Percentiles rank a stretch among this genome's conserved stretches.
Conservation (phyloP, 352 stramenopile genomes). For the Globisporangium orthogonon region DNA sequence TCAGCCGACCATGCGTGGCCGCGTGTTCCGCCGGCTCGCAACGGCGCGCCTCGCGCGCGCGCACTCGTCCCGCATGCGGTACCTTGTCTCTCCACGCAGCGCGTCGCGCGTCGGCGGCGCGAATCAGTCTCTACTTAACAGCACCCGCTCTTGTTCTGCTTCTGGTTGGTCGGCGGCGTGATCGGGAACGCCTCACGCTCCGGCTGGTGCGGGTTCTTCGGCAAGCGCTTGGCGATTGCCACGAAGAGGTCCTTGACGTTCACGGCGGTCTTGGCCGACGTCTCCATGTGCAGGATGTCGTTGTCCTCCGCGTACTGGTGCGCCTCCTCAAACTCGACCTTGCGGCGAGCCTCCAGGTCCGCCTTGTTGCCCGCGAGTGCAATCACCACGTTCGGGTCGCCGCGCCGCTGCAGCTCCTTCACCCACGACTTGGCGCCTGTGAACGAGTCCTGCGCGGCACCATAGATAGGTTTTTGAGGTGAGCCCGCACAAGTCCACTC, state of each 20-base stretch:
- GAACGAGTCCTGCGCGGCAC: conserved; percentile 86
- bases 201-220: conserved; percentile 77
- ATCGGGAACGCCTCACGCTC: conserved; percentile 84
- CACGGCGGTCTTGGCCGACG: conserved; percentile 98
- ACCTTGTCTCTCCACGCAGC: no score
- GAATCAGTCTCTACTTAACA: conserved; percentile 39
- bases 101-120: no score
- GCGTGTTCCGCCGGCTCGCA: background rate
- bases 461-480: background rate
- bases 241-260: conserved; percentile 99
- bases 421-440: conserved; percentile 99
- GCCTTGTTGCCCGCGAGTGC: conserved; percentile 98
- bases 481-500: background rate
- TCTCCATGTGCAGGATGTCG: conserved; percentile 99
- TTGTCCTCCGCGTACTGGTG: conserved; percentile 98
- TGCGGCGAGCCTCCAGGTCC: conserved; percentile 95
- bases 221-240: conserved; percentile 90
- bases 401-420: conserved; percentile 98
- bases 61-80: no score
- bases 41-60: no score
- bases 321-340: conserved; percentile 96
- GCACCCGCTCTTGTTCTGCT: conserved; percentile 64
- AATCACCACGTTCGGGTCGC: conserved; percentile 97
- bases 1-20: no score
- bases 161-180: conserved; percentile 65